These are phyloP conservation scores for Fraxinus dipetala DNA, from an alignment of 305 asterid species.

Conservation along the genomic window DNA sequence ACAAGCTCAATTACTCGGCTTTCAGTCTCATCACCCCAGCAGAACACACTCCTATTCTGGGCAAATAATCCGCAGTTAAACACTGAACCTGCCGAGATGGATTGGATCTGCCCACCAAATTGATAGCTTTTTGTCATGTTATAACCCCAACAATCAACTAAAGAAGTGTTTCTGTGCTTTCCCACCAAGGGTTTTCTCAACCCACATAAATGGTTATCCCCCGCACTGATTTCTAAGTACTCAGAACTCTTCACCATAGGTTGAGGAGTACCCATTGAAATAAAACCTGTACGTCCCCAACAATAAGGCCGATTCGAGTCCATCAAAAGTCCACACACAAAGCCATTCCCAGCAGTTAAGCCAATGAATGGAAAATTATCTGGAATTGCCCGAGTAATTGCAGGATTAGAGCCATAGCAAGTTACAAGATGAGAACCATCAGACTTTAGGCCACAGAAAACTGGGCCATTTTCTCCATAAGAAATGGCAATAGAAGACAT, in stretches of 20 bases:
- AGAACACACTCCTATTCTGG: conserved; percentile 39
- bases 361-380: conserved; percentile 36
- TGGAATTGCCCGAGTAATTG: conserved; percentile 36
- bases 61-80: conserved; percentile 42
- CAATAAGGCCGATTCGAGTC: conserved; percentile 46
- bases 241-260: conserved; percentile 35
- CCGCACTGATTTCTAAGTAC: conserved; percentile 45
- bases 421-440: conserved; percentile 33
- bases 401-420: conserved; percentile 16
- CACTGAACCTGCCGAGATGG: conserved; percentile 44
- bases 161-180: conserved; percentile 32
- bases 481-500: conserved; percentile 50
- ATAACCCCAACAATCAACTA: conserved; percentile 54
- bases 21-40: conserved; percentile 51
- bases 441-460: conserved; percentile 15
- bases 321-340: conserved; percentile 45
- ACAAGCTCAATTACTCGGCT: conserved; percentile 35
- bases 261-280: conserved; percentile 48
- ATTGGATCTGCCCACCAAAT: conserved; percentile 40
- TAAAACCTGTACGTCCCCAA: conserved; percentile 43
- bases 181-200: conserved; percentile 45
- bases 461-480: conserved; percentile 41
- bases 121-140: conserved; percentile 38
- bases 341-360: conserved; percentile 50
- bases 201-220: conserved; percentile 48